Percentiles rank a stretch among this genome's conserved stretches.
Evolutionary conservation across 225 moss, liverwort and hornwort species (phyloP).

Genomic region (Pseudisothecium myosuroides): DNA sequence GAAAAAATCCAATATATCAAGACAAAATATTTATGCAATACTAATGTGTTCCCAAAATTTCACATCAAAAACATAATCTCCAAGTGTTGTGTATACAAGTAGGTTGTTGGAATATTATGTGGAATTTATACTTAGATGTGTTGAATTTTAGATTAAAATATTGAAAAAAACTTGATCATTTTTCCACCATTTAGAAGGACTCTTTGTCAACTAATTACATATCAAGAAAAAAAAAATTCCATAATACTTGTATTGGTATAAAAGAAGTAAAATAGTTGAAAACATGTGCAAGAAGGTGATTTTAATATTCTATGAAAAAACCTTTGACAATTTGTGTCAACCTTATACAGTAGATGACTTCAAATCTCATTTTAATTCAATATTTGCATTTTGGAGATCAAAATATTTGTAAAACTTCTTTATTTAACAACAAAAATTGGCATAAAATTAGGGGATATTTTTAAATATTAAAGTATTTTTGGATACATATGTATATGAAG

Average conservation of each 20-base stretch:
- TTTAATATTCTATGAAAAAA: too few relatives aligned
- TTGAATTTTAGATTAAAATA: too few relatives aligned
- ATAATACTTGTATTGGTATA: not conserved
- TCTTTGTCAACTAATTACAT: too few relatives aligned
- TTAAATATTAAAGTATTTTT: too few relatives aligned
- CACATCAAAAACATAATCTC: not conserved
- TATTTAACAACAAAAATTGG: too few relatives aligned
- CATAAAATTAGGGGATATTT: too few relatives aligned
- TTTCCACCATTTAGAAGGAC: rapidly evolving
- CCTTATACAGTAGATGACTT: too few relatives aligned
- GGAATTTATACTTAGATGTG: not conserved
- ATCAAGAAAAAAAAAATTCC: not conserved
- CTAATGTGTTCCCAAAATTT: not conserved
- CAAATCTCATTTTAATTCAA: too few relatives aligned
- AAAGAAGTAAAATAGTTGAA: not conserved
- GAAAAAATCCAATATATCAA: not conserved
- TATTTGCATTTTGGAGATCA: too few relatives aligned
- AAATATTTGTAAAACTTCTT: too few relatives aligned
- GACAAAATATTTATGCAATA: not conserved
- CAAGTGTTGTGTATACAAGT: not conserved
- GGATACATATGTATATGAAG: too few relatives aligned
- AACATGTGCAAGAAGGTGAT: not conserved
- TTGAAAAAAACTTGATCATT: not conserved
- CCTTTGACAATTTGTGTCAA: too few relatives aligned
- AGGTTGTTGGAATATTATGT: not conserved